Percentiles rank a stretch among this genome's conserved stretches.
phyloP scores from a whole-genome alignment of 2,329 filamentous ascomycete genomes.

The Colletotrichum nymphaeae region DNA sequence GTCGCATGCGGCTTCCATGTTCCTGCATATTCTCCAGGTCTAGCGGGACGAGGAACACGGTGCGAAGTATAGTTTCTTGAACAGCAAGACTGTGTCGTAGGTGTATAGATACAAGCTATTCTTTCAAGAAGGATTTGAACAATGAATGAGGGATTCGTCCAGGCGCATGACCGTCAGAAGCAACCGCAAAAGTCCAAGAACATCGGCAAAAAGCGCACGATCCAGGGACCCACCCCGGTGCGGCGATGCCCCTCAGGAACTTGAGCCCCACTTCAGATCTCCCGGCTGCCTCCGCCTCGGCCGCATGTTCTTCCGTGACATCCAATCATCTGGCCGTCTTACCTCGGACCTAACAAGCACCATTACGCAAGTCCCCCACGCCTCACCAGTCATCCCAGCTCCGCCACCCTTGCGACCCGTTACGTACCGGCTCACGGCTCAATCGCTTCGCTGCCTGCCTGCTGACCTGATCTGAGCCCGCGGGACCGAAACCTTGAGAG shows the following conservation, averaged over 20 bases:
- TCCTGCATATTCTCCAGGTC: constrained; percentile 13
- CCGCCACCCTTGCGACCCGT: constrained; percentile 10
- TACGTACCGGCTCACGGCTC: not conserved
- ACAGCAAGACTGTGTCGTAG: not conserved
- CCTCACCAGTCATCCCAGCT: constrained; percentile 4
- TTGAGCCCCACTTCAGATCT: not conserved
- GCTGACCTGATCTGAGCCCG: constrained; percentile 5
- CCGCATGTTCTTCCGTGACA: constrained; percentile 1
- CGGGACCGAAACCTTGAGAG: not conserved
- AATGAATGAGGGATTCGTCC: not conserved
- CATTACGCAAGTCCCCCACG: constrained; percentile 29
- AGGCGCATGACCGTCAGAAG: not conserved
- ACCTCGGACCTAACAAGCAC: not conserved
- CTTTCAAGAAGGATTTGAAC: not conserved
- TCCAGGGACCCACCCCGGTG: not conserved
- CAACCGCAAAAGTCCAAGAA: not conserved
- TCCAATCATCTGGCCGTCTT: not conserved
- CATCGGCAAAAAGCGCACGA: not conserved
- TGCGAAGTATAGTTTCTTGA: not conserved
- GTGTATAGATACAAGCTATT: not conserved
- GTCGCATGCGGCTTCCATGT: not conserved
- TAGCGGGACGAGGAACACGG: not conserved
- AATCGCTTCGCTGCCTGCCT: constrained; percentile 30
- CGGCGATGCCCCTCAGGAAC: not conserved
- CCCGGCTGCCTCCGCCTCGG: constrained; percentile 5